These are phyloP conservation scores for Trichosporon coremiiforme DNA, from an alignment of 1,284 basidiomycete species.

Conservation along the genomic window DNA sequence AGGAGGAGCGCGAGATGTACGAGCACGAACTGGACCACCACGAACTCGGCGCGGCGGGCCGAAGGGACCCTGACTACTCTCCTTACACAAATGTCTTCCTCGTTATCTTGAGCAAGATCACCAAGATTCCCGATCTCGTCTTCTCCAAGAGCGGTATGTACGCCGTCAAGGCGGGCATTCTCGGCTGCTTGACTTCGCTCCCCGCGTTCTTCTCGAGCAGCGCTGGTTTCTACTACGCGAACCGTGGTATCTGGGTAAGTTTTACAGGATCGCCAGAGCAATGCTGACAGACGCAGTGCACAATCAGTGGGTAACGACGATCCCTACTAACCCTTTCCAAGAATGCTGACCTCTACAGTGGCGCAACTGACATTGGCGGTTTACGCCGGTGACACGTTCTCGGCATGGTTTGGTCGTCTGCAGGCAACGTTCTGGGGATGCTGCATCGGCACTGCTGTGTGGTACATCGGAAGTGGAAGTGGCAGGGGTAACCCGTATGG, in stretches of 20 bases:
- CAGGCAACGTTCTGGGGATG: constrained; percentile 71
- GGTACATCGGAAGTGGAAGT: constrained; percentile 69
- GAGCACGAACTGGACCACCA: constrained; percentile 22
- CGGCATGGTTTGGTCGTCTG: constrained; percentile 67
- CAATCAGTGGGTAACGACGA: background rate
- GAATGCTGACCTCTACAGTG: constrained; percentile 38
- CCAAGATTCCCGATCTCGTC: constrained; percentile 40
- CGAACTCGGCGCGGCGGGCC: constrained; percentile 43
- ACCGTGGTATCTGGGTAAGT: constrained; percentile 48
- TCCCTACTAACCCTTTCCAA: no score
- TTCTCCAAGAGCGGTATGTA: constrained; percentile 61
- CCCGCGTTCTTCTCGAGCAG: constrained; percentile 48
- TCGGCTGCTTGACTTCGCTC: constrained; percentile 61
- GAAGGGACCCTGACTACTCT: constrained; percentile 54
- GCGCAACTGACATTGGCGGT: constrained; percentile 32
- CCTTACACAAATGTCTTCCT: constrained; percentile 48
- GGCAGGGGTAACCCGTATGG: constrained; percentile 71
- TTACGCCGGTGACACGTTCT: constrained; percentile 68
- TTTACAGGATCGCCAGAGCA: no score
- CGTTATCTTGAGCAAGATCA: constrained; percentile 43
- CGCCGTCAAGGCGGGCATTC: constrained; percentile 73
- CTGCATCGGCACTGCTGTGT: constrained; percentile 62
- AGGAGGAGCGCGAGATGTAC: constrained; percentile 33
- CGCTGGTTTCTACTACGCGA: constrained; percentile 51
- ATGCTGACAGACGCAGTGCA: constrained; percentile 3